These are phyloP conservation scores for Globisporangium megalacanthum DNA, from an alignment of 352 stramenopile genomes.

Conservation along the genomic window DNA sequence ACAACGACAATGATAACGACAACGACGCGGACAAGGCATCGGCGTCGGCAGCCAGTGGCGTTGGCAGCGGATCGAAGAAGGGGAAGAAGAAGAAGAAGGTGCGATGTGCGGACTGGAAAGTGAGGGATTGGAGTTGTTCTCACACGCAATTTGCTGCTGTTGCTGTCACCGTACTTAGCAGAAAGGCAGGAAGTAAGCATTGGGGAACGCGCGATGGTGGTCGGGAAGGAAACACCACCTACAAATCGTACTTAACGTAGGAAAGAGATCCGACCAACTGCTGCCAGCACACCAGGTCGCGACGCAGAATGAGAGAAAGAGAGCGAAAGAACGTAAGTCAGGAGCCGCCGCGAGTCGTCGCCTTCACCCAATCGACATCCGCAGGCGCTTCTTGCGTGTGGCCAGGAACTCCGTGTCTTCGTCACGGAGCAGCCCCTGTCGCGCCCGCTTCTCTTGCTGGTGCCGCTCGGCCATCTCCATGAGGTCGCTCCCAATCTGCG, in stretches of 20 bases:
- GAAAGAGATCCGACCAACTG: not conserved
- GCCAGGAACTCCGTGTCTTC: constrained; percentile 10
- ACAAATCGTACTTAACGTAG: not conserved
- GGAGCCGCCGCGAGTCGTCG: not conserved
- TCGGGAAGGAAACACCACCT: not conserved
- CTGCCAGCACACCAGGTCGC: not conserved
- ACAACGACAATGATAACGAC: constrained; percentile 29
- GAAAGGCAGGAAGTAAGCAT: constrained; percentile 42
- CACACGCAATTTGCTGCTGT: not conserved
- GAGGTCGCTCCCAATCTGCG: constrained; percentile 53
- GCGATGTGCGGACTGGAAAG: not conserved
- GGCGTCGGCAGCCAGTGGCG: constrained; percentile 19
- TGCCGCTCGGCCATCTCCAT: constrained; percentile 65
- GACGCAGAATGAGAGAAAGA: not conserved
- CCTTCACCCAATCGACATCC: constrained; percentile 17
- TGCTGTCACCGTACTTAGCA: constrained; percentile 13
- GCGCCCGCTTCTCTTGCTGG: constrained; percentile 28
- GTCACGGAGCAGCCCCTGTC: constrained; percentile 2
- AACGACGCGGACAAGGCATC: constrained; percentile 25
- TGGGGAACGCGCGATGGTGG: not conserved
- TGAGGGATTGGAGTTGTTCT: not conserved
- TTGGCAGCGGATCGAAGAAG: constrained; percentile 4
- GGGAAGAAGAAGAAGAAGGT: constrained; percentile 72
- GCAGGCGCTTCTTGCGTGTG: constrained; percentile 15
- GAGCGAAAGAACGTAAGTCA: not conserved